Conservation (phyloP, 129 eudicot species). For the Logfia minima region DNA sequence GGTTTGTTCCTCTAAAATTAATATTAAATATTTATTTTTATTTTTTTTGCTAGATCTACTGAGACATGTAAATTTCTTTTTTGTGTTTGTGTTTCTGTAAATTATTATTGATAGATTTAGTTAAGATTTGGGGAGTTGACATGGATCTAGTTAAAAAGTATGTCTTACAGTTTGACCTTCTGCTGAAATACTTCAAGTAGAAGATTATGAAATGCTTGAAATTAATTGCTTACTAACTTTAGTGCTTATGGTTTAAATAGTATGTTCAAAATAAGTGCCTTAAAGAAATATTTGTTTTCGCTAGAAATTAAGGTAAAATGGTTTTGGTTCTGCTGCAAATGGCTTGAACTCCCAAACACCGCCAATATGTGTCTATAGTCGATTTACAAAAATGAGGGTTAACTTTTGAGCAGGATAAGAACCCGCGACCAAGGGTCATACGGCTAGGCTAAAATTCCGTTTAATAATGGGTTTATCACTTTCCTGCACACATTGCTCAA, state of each 20-base stretch:
- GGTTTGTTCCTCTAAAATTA: constrained; percentile 34
- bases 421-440: neutral
- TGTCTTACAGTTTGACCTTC: constrained; percentile 8
- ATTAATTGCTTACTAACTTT: too few relatives aligned
- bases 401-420: neutral
- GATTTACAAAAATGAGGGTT: neutral
- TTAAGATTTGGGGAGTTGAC: constrained; percentile 22
- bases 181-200: neutral
- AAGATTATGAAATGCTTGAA: neutral
- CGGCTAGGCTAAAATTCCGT: too few relatives aligned
- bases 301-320: too few relatives aligned
- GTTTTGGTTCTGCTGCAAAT: neutral
- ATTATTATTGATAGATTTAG: neutral
- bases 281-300: too few relatives aligned
- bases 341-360: neutral
- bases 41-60: constrained; percentile 24
- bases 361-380: too few relatives aligned
- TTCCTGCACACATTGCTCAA: constrained; percentile 9
- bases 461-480: neutral
- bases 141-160: constrained; percentile 3
- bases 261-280: too few relatives aligned
- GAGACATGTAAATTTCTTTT: neutral
- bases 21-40: neutral
- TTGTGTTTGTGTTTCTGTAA: neutral
- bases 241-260: too few relatives aligned